A percentile compares a stretch with the other conserved stretches of the same genome.
These are phyloP conservation scores for Saitozyma podzolica DNA, from an alignment of 768 basidiomycete species.

Conservation along the genomic window DNA sequence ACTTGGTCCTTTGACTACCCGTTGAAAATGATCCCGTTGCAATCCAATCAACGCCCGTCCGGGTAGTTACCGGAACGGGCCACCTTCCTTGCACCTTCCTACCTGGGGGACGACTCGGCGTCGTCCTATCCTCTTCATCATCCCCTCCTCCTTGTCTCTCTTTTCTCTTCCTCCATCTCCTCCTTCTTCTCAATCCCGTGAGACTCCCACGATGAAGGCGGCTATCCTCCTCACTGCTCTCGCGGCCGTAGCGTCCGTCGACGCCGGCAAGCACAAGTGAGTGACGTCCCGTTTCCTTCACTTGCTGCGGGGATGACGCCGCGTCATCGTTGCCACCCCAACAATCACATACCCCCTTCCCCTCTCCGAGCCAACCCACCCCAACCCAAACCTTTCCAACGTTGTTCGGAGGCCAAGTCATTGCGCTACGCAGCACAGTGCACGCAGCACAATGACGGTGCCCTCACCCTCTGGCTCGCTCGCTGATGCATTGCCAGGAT, in stretches of 20 bases:
- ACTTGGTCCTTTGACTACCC: background rate
- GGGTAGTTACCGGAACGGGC: no score
- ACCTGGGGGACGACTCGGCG: no score
- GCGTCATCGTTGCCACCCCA: conserved; percentile 43
- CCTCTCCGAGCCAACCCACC: no score
- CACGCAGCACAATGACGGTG: no score
- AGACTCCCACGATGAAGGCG: conserved; percentile 43
- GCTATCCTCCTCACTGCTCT: conserved; percentile 46
- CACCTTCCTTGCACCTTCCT: no score
- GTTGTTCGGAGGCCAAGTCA: no score
- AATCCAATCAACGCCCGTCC: no score
- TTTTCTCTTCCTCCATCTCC: conserved; percentile 7
- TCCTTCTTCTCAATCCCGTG: background rate
- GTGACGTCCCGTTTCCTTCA: conserved; percentile 14
- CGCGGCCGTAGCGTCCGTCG: conserved; percentile 44
- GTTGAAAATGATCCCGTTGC: no score
- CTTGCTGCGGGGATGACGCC: conserved; percentile 3
- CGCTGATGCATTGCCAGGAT: conserved; percentile 60
- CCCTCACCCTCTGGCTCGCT: background rate
- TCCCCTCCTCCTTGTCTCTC: conserved; percentile 5
- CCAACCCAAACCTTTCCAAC: no score
- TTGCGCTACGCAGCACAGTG: no score
- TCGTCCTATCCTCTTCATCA: background rate
- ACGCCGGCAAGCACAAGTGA: conserved; percentile 53
- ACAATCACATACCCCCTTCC: no score